A percentile compares a stretch with the other conserved stretches of the same genome.
phyloP scores from a whole-genome alignment of 192 early-diverging fungal species.

The Thamnidium elegans region DNA sequence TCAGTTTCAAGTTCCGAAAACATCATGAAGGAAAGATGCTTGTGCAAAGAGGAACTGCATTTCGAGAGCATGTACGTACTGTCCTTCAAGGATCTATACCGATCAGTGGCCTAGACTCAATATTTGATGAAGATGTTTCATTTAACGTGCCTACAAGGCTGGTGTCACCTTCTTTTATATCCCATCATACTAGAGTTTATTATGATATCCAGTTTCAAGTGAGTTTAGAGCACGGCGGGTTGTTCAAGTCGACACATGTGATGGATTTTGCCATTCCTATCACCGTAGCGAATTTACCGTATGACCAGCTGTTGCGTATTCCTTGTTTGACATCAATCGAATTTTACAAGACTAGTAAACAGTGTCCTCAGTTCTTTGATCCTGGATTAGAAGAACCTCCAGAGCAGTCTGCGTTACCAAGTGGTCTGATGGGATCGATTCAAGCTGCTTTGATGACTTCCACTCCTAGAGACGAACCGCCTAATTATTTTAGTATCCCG shows the following conservation, averaged over 20 bases:
- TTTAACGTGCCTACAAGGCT: conserved; percentile 41
- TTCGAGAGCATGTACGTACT: conserved; percentile 35
- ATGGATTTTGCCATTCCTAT: conserved; percentile 40
- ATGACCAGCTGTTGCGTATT: conserved; percentile 34
- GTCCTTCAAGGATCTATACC: conserved; percentile 20
- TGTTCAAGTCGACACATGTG: conserved; percentile 34
- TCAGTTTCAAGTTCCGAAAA: conserved; percentile 42
- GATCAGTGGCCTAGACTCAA: background rate
- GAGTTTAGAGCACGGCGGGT: conserved; percentile 27
- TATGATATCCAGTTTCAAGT: conserved; percentile 39
- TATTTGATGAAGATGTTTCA: conserved; percentile 11
- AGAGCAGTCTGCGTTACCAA: conserved; percentile 7
- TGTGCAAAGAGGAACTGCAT: conserved; percentile 39
- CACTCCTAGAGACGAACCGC: conserved; percentile 21
- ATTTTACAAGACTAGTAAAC: conserved; percentile 22
- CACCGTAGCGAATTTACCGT: conserved; percentile 37
- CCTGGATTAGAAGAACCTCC: conserved; percentile 37
- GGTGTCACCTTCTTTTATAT: conserved; percentile 39
- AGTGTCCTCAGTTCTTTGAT: conserved; percentile 38
- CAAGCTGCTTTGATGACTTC: conserved; percentile 18
- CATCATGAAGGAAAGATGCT: conserved; percentile 46
- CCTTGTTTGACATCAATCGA: conserved; percentile 26
- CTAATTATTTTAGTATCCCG: conserved; percentile 35
- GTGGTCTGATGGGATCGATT: conserved; percentile 15
- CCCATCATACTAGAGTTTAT: conserved; percentile 41